Conservation (phyloP, 73 alveolate genomes). For the Paraurostyla sp. region DNA sequence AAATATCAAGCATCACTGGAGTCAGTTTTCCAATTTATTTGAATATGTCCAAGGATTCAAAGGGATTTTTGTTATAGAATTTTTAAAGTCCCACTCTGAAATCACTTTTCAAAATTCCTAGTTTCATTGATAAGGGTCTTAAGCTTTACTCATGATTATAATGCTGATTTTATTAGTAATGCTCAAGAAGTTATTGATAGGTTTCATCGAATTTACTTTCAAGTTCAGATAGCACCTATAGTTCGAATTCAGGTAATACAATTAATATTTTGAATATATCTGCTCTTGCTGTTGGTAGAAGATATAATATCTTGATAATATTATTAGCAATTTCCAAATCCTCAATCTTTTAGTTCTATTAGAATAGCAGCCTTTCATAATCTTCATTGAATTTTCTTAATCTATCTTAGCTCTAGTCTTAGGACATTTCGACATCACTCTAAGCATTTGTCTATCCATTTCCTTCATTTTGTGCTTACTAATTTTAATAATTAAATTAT, state of each 20-base stretch:
- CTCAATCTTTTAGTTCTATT: slow-evolving; percentile 24
- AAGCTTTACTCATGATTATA: slow-evolving; percentile 23
- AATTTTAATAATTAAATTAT: too few relatives aligned
- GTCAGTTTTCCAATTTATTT: not conserved
- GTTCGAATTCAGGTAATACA: slow-evolving; percentile 46
- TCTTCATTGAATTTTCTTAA: slow-evolving; percentile 11
- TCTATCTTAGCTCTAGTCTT: not conserved
- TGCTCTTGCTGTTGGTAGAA: slow-evolving; percentile 50
- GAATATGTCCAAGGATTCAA: slow-evolving; percentile 50
- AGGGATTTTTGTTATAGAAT: slow-evolving; percentile 56
- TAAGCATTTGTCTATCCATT: too few relatives aligned
- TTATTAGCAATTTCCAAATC: slow-evolving; percentile 55
- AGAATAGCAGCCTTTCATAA: slow-evolving; percentile 14
- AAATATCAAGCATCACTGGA: not conserved
- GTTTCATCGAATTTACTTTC: slow-evolving; percentile 18
- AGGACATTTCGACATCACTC: not conserved
- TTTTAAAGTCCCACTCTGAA: slow-evolving; percentile 62
- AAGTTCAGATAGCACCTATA: not conserved
- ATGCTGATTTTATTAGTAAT: not conserved
- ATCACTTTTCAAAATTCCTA: slow-evolving; percentile 49
- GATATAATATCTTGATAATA: slow-evolving; percentile 40
- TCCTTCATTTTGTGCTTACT: not conserved
- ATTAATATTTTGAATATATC: slow-evolving; percentile 31
- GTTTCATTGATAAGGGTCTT: slow-evolving; percentile 39
- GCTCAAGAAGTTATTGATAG: not conserved